phyloP scores from a whole-genome alignment of 768 basidiomycete genomes.

The Sutorius australiensis region DNA sequence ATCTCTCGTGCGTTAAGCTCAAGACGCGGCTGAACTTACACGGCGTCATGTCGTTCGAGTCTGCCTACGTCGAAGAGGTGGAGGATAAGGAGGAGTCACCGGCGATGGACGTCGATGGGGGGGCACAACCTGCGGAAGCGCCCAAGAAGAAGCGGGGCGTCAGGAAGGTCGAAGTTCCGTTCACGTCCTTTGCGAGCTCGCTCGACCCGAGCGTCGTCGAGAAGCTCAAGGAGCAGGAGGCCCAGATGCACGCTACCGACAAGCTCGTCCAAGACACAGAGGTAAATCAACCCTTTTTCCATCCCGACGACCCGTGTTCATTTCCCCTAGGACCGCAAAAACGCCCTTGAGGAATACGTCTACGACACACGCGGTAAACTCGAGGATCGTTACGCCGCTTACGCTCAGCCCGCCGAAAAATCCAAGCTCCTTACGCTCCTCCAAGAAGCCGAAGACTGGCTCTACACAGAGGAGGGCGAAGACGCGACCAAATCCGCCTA shows the following conservation, averaged over 20 bases:
- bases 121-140: conserved; percentile 35
- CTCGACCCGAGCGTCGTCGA: conserved; percentile 66
- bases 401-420: conserved; percentile 75
- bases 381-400: conserved; percentile 80
- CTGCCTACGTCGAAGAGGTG: conserved; percentile 77
- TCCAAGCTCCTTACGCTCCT: conserved; percentile 65
- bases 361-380: conserved; percentile 94
- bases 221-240: conserved; percentile 73
- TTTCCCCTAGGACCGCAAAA: conserved; percentile 79
- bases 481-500: conserved; percentile 96
- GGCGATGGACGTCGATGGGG: conserved; percentile 65
- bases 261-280: conserved; percentile 98
- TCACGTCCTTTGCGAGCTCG: conserved; percentile 60
- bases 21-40: conserved; percentile 86
- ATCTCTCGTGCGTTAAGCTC: conserved; percentile 81
- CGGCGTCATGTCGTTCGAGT: conserved; percentile 84
- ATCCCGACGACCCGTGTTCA: background rate
- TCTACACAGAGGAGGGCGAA: conserved; percentile 95
- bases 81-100: conserved; percentile 70
- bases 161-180: conserved; percentile 79
- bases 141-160: conserved; percentile 84
- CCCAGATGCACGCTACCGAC: conserved; percentile 83
- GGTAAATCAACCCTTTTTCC: conserved; percentile 43
- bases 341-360: conserved; percentile 97
- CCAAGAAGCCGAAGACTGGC: conserved; percentile 88